phyloP scores from a whole-genome alignment of 148 eudicot species.

The Rhododendron williamsianum region DNA sequence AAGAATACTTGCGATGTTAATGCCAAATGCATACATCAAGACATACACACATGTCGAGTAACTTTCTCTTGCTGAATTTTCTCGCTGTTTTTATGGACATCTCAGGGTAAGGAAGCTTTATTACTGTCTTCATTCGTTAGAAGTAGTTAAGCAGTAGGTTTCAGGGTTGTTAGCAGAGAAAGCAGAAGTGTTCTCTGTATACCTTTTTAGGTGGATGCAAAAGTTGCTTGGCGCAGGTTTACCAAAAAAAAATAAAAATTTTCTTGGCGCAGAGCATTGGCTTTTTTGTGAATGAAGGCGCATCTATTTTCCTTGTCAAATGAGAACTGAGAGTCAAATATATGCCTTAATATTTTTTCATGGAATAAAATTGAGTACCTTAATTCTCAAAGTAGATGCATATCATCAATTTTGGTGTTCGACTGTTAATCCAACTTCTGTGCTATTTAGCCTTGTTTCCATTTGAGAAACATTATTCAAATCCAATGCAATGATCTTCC shows the following conservation, averaged over 20 bases:
- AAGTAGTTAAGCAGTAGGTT: not conserved
- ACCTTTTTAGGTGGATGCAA: not conserved
- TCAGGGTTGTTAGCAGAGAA: not conserved
- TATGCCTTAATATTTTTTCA: not conserved
- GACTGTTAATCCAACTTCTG: not conserved
- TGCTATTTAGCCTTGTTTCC: not conserved
- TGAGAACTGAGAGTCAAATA: not conserved
- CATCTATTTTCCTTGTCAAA: not conserved
- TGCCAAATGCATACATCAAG: not conserved
- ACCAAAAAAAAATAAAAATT: too few species aligned
- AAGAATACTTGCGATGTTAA: not conserved
- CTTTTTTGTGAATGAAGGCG: not conserved
- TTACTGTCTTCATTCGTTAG: not conserved
- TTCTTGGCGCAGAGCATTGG: not conserved
- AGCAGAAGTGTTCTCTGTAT: not conserved
- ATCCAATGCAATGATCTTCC: not conserved
- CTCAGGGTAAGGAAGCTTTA: not conserved
- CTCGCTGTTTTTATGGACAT: not conserved
- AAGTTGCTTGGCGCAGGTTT: too few species aligned
- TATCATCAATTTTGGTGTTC: not conserved
- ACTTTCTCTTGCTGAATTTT: not conserved
- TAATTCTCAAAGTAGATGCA: not conserved
- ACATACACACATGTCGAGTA: not conserved
- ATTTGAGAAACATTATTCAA: too few species aligned
- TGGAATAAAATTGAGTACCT: not conserved